Evolutionary conservation across 148 eudicot genomes (phyloP), one percentile per base, ranked within the genome.

Genomic region (Rhododendron ovatum): DNA sequence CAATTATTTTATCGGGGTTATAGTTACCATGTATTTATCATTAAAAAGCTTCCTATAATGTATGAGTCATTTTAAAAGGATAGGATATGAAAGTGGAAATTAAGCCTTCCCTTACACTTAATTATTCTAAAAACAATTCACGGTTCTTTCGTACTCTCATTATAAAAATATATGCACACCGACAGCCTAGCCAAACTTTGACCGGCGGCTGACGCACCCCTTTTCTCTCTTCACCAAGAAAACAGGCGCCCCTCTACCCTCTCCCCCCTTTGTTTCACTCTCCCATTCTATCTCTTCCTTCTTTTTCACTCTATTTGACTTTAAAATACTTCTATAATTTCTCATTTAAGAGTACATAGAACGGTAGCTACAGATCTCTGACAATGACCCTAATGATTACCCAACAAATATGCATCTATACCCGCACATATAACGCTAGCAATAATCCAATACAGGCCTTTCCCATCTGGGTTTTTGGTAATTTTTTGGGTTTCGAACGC

Each of bases 381-480:
- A 67, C 41, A 83, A 17, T 20, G 45, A 73, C 80, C 55, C 37
- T 33, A 22, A 69, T 2, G 1, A 26, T 3, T 7, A 1, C 55
- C 37, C n/a, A 51, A 84, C 22, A 24, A 24, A 24, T 22, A 50
- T 4, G 13, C 37, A 83, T 15, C 3, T 41, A 35, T 35, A 22
- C 30, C 4, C 15, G 14, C 2, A 4, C 2, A 13, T 61, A 81
- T 30, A 73, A 73, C 35, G 1, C 43, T 17, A 37, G 3, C 4
- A 78, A 26, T 78, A 6, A 82, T 65, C 45, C 39, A 17, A 65
- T 26, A 5, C 84, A 67, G 26, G 57, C 82, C 55, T 74, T 18
- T 53, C 8, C 75, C 15, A 33, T 55, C 59, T 89, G 89, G 85
- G 77, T 61, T 51, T 85, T 13, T 37, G 15, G 10, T 14, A 20